Evolutionary conservation across 495 filamentous ascomycete species (phyloP).

Genomic region (Pseudoneurospora amorphoporcata): DNA sequence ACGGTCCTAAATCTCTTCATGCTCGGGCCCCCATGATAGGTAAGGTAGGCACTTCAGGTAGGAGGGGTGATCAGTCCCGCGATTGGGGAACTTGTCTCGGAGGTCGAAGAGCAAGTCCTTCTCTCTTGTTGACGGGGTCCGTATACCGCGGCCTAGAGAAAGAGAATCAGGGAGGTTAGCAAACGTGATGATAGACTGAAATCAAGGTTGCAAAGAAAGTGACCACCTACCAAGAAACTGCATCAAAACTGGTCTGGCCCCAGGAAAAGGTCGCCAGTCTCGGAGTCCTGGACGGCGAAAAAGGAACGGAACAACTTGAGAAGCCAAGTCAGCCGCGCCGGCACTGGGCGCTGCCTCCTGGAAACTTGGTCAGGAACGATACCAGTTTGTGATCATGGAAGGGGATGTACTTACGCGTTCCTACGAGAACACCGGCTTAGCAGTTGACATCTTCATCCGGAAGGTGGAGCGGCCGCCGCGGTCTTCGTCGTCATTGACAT

Average conservation of each 20-base stretch:
- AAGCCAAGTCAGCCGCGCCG: not conserved
- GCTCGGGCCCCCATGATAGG: too few species aligned
- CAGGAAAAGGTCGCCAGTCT: not conserved
- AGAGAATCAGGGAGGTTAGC: not conserved
- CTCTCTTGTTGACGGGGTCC: not conserved
- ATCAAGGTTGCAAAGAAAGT: not conserved
- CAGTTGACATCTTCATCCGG: not conserved
- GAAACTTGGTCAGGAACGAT: not conserved
- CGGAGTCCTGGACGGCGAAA: not conserved
- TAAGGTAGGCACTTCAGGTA: not conserved
- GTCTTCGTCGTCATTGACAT: not conserved
- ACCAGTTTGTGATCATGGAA: not conserved
- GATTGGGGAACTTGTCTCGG: not conserved
- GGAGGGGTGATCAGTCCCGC: not conserved
- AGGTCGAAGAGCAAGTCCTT: not conserved
- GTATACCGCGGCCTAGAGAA: not conserved
- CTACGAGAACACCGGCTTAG: not conserved
- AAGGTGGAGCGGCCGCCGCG: not conserved
- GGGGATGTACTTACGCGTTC: not conserved
- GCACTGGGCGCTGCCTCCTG: not conserved
- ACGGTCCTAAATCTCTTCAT: conserved; percentile 17
- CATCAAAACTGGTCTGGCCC: not conserved
- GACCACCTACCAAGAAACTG: not conserved
- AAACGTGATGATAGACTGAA: not conserved
- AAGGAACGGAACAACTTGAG: not conserved